Evolutionary conservation across 2,329 filamentous ascomycete species (phyloP), one percentile per base, ranked within the genome.

Genomic region (Colletotrichum horii): DNA sequence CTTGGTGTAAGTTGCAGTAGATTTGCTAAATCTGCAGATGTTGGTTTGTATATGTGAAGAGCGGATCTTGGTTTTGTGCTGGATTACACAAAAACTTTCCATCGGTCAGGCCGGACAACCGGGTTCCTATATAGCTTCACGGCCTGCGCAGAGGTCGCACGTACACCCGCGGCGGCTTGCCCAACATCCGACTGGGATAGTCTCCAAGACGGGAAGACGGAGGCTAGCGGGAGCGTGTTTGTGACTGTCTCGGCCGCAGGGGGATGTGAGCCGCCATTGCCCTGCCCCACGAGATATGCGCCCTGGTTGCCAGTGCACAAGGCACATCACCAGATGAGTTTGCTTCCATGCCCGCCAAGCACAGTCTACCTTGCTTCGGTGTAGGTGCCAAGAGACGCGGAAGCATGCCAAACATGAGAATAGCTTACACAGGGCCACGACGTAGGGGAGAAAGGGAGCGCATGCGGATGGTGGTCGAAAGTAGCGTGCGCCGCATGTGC

Each of bases 151-250:
- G 14, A 9, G 26, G 74, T 65, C 30, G 64, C 48, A 61, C 70
- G 11, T 55, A 8, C 56, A 32, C 32, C 67, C 32, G 12, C 9
- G 38, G 22, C 56, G 70, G 48, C 19, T 32, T 43, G 52, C 30
- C 58, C 36, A 36, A 43, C 19, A 60, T 26, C 36, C 58, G 70
- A 16, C 65, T 28, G 34, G 55, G 58, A 30, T 60, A 64, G 28
- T 22, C 12, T 48, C 48, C 32, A 60, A 60, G 22, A 52, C 70
- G 74, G 74, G 70, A 73, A 60, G 74, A 74, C 58, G 64, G 74
- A 65, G 58, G 43, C 74, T 74, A 69, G 64, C 58, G 48, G 56
- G n/a, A 52, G 28, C 6, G 61, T 36, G 61, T 24, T 22, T 61
- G 26, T 58, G 55, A 36, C 34, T 72, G 24, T 72, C 73, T 74